Conservation (phyloP, 1,139 yeast species). For the Blastobotrys capitulatus region DNA sequence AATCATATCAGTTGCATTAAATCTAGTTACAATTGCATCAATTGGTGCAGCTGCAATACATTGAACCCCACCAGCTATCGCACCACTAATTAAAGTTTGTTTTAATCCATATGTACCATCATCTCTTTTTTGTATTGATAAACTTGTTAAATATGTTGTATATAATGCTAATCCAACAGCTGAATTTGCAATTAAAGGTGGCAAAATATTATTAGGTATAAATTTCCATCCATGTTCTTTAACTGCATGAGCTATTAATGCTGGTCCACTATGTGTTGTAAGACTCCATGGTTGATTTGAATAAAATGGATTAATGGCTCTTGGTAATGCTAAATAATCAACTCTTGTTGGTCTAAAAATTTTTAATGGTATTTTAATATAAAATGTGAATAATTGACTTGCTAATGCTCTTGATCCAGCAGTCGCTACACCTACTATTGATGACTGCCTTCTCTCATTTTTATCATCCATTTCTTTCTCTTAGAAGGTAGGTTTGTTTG, state of each 20-base stretch:
- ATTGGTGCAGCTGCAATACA: conserved; percentile 92
- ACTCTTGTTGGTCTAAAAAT: conserved; percentile 85
- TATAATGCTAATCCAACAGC: conserved; percentile 82
- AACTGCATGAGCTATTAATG: conserved; percentile 64
- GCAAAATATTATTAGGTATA: conserved; percentile 69
- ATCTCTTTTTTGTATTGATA: conserved; percentile 24
- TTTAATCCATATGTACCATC: conserved; percentile 16
- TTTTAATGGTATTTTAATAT: conserved; percentile 74
- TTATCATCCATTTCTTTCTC: background rate
- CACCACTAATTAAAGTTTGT: conserved; percentile 77
- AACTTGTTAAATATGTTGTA: conserved; percentile 60
- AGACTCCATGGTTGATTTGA: conserved; percentile 54
- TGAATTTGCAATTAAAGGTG: conserved; percentile 83
- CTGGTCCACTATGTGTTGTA: conserved; percentile 69
- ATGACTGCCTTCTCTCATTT: conserved; percentile 3
- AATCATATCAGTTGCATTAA: conserved; percentile 66
- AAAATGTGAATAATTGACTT: conserved; percentile 73
- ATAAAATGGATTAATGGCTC: conserved; percentile 33
- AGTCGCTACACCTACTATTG: conserved; percentile 55
- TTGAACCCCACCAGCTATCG: conserved; percentile 78
- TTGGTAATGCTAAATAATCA: conserved; percentile 42
- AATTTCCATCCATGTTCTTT: conserved; percentile 80
- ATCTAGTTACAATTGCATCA: conserved; percentile 83
- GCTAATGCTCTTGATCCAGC: conserved; percentile 81
- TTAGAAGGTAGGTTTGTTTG: background rate